A percentile compares a stretch with the other conserved stretches of the same genome.
phyloP scores from a whole-genome alignment of 2,329 filamentous ascomycete species.

The Leptographium wingfieldii region DNA sequence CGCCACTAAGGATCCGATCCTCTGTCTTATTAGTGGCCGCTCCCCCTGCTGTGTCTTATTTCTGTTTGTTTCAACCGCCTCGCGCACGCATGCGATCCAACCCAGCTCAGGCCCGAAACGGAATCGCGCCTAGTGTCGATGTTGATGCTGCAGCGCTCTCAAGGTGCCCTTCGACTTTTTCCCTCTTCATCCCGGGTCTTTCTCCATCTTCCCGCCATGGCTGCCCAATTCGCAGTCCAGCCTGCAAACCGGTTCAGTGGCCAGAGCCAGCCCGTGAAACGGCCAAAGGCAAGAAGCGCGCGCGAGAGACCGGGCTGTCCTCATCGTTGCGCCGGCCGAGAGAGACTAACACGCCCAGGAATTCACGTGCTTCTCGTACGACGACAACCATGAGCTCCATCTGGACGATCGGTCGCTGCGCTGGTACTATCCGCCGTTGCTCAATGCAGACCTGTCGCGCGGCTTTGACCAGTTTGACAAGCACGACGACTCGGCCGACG shows the following conservation, averaged over 20 bases:
- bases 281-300: constrained; percentile 50
- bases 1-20: too few species aligned
- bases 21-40: too few species aligned
- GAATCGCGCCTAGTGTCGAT: background rate
- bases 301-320: background rate
- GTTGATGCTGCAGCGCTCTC: background rate
- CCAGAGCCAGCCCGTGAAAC: constrained; percentile 55
- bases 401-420: constrained; percentile 68
- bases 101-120: too few species aligned
- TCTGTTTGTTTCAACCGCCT: too few species aligned
- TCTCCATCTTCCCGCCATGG: background rate
- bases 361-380: constrained; percentile 87
- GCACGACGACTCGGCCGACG: constrained; percentile 65
- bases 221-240: constrained; percentile 29
- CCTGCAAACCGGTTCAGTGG: constrained; percentile 58
- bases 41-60: too few species aligned
- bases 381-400: constrained; percentile 65
- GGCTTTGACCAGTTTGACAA: constrained; percentile 78
- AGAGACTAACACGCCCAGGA: constrained; percentile 41
- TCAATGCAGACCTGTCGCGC: constrained; percentile 61
- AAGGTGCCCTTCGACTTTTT: too few species aligned
- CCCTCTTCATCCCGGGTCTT: background rate
- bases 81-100: too few species aligned
- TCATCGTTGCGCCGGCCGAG: background rate
- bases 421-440: constrained; percentile 71